phyloP scores from a whole-genome alignment of 345 rosid species.

The Litchi chinensis region DNA sequence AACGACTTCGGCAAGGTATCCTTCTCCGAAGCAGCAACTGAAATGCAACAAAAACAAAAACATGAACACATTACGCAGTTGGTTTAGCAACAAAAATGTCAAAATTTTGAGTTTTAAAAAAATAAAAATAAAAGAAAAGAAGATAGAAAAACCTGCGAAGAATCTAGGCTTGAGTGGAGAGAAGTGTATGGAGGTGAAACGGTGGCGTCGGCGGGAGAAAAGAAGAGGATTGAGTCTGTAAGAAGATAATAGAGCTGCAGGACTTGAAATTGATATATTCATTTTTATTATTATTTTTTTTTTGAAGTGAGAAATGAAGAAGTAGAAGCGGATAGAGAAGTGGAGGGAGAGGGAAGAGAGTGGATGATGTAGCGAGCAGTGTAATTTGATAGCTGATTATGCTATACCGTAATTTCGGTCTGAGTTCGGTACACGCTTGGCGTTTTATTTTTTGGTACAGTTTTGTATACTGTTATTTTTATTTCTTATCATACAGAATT shows the following conservation, averaged over 20 bases:
- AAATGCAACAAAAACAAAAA: slow-evolving; percentile 22
- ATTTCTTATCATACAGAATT: too few species aligned
- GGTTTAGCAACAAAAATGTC: too few species aligned
- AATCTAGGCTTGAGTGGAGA: slow-evolving; percentile 23
- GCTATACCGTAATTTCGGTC: background rate
- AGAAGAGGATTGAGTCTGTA: slow-evolving; percentile 71
- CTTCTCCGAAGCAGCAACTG: slow-evolving; percentile 64
- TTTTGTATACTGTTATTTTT: too few species aligned
- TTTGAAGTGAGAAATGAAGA: background rate
- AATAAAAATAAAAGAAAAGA: background rate
- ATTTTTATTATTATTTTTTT: background rate
- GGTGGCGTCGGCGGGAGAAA: slow-evolving; percentile 52
- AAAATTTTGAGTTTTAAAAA: too few species aligned
- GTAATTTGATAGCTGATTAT: background rate
- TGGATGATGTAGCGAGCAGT: background rate
- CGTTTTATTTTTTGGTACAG: too few species aligned
- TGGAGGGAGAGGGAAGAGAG: background rate
- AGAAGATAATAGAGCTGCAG: slow-evolving; percentile 46
- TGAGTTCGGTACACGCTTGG: background rate
- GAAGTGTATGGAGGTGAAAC: slow-evolving; percentile 31
- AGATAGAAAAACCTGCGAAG: slow-evolving; percentile 36
- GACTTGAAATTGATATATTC: slow-evolving; percentile 47
- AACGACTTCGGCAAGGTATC: slow-evolving; percentile 75
- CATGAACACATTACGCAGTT: background rate
- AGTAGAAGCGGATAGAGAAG: too few species aligned